Conservation (phyloP, 2,329 filamentous ascomycete species). For the Pseudogymnoascus sp. region DNA sequence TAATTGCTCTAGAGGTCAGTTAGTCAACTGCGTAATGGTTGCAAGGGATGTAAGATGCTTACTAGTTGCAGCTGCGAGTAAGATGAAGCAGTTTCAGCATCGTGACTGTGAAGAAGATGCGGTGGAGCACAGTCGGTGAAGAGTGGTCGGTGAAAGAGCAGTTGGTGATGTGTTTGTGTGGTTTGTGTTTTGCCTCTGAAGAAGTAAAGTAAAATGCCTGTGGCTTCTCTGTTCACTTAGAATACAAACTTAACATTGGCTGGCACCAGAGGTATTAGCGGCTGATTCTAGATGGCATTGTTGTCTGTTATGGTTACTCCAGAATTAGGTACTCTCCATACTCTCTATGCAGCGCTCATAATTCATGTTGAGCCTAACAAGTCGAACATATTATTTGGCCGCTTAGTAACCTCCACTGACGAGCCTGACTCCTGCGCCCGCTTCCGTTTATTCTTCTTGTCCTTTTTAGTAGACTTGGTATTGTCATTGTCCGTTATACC, state of each 20-base stretch:
- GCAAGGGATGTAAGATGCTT: neutral
- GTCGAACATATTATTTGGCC: constrained; percentile 4
- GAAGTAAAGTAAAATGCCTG: neutral
- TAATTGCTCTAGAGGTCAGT: neutral
- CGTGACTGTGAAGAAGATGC: too few species aligned
- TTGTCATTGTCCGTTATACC: neutral
- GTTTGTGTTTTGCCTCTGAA: neutral
- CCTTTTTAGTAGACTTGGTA: neutral
- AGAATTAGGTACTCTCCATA: neutral
- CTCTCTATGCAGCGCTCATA: neutral
- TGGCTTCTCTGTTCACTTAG: neutral
- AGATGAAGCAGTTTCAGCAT: neutral
- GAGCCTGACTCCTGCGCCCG: neutral
- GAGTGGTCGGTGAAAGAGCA: too few species aligned
- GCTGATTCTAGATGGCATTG: neutral
- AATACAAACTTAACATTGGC: neutral
- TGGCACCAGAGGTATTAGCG: neutral
- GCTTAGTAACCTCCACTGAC: neutral
- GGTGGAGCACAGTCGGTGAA: too few species aligned
- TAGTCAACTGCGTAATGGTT: neutral
- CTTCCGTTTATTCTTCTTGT: constrained; percentile 7
- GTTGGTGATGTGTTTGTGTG: neutral
- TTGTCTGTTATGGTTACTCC: neutral
- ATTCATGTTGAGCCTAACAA: neutral
- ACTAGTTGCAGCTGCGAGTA: neutral